These are phyloP conservation scores for Cyclotella choctawhatcheeana DNA, from an alignment of 108 stramenopile species.

Conservation along the genomic window DNA sequence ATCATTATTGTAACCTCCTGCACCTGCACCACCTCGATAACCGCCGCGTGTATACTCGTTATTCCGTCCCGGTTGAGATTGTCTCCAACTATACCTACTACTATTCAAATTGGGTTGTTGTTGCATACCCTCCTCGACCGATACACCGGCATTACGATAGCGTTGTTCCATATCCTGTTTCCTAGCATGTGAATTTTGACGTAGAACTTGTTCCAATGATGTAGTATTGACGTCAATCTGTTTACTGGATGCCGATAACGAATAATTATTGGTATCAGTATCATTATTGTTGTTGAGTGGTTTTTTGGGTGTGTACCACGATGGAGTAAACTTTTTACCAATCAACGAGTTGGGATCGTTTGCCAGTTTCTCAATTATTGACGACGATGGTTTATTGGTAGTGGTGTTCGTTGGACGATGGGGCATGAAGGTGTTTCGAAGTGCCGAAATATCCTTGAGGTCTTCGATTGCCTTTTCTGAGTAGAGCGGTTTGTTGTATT, in stretches of 20 bases:
- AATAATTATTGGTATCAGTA: neutral
- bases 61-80: slow-evolving; percentile 1
- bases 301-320: slow-evolving; percentile 17
- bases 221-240: slow-evolving; percentile 2
- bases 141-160: slow-evolving; percentile 42
- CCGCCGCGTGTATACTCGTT: neutral
- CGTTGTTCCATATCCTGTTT: slow-evolving; percentile 41
- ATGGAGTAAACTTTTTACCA: slow-evolving; percentile 16
- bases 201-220: slow-evolving; percentile 39
- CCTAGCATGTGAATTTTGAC: slow-evolving; percentile 21
- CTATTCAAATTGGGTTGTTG: no score
- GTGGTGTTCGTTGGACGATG: neutral
- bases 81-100: slow-evolving; percentile 1
- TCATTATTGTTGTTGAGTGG: neutral
- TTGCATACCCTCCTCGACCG: no score
- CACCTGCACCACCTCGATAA: neutral
- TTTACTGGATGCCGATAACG: neutral
- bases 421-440: slow-evolving; percentile 41
- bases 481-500: neutral
- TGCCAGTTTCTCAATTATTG: no score
- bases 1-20: no score
- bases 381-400: neutral
- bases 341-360: neutral
- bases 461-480: slow-evolving; percentile 16
- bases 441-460: slow-evolving; percentile 34